Conservation (phyloP, 2,329 filamentous ascomycete species). For the Penicillium thymicola region DNA sequence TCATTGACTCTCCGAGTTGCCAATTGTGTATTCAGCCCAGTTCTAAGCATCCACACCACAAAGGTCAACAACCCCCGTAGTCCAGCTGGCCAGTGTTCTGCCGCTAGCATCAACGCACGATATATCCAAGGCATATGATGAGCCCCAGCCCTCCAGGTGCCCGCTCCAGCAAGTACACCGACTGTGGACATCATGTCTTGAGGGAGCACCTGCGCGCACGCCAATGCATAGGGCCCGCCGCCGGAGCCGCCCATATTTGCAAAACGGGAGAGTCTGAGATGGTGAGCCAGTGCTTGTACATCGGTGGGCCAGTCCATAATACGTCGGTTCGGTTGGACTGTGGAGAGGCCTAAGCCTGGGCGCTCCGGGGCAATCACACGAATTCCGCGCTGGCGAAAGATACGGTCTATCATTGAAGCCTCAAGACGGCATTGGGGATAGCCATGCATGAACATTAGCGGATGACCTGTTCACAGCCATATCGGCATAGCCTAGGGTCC, state of each 20-base stretch:
- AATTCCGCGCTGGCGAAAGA: slow-evolving; percentile 33
- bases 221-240: slow-evolving; percentile 49
- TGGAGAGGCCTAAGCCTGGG: slow-evolving; percentile 45
- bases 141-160: slow-evolving; percentile 35
- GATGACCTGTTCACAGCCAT: slow-evolving; percentile 35
- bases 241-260: slow-evolving; percentile 47
- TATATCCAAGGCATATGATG: slow-evolving; percentile 29
- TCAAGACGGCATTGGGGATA: slow-evolving; percentile 46
- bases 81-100: slow-evolving; percentile 22
- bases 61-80: slow-evolving; percentile 16
- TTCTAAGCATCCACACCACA: slow-evolving; percentile 19
- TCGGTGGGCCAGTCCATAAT: slow-evolving; percentile 45
- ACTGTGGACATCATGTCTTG: slow-evolving; percentile 32
- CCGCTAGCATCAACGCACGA: slow-evolving; percentile 18
- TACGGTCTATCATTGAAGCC: slow-evolving; percentile 33
- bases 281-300: slow-evolving; percentile 39
- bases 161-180: slow-evolving; percentile 36
- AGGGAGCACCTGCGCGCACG: slow-evolving; percentile 42
- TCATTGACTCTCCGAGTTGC: slow-evolving; percentile 23
- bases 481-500: slow-evolving; percentile 45
- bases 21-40: slow-evolving; percentile 15
- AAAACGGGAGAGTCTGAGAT: slow-evolving; percentile 43
- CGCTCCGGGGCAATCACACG: slow-evolving; percentile 45
- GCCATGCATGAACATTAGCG: slow-evolving; percentile 46
- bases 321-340: slow-evolving; percentile 35